These are phyloP conservation scores for Furcasterigmium sp. DNA, from an alignment of 2,329 filamentous ascomycete species.

Conservation along the genomic window DNA sequence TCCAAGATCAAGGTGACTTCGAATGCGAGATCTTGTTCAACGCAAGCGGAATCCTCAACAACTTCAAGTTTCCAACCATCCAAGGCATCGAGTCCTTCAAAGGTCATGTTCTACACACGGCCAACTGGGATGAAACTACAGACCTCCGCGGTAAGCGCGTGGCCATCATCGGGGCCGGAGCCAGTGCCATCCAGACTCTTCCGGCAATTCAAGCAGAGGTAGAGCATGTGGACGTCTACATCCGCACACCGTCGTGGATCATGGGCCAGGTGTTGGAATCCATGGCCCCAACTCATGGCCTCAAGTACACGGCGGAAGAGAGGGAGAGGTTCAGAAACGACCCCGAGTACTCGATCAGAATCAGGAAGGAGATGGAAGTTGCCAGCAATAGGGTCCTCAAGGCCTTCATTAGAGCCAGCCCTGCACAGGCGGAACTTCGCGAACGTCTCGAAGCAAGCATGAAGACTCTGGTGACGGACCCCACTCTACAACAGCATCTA, in stretches of 20 bases:
- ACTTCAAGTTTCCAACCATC: constrained; percentile 39
- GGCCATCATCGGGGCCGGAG: constrained; percentile 26
- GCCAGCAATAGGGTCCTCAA: neutral
- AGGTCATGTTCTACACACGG: constrained; percentile 27
- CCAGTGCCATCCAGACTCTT: constrained; percentile 23
- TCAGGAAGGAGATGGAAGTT: constrained; percentile 1
- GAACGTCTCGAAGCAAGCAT: constrained; percentile 31
- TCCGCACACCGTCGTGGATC: constrained; percentile 29
- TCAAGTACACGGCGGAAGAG: constrained; percentile 11
- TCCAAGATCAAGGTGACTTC: constrained; percentile 33
- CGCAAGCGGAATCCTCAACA: constrained; percentile 7
- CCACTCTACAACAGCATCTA: constrained; percentile 14
- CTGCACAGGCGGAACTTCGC: constrained; percentile 32
- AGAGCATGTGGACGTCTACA: constrained; percentile 23
- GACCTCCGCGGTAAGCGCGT: constrained; percentile 21
- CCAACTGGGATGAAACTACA: constrained; percentile 23
- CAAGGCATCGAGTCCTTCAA: constrained; percentile 33
- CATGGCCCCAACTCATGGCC: constrained; percentile 21
- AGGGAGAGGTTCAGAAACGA: neutral
- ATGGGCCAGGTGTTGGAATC: constrained; percentile 20
- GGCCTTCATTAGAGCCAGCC: constrained; percentile 14
- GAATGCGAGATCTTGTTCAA: constrained; percentile 22
- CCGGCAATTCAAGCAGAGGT: constrained; percentile 13
- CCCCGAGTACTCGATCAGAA: constrained; percentile 5
- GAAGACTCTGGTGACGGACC: constrained; percentile 28